Percentiles rank a stretch among this genome's conserved stretches.
These are phyloP conservation scores for Dendrocalamus sinicus DNA, from an alignment of 176 grass and related monocot genomes.

Conservation along the genomic window DNA sequence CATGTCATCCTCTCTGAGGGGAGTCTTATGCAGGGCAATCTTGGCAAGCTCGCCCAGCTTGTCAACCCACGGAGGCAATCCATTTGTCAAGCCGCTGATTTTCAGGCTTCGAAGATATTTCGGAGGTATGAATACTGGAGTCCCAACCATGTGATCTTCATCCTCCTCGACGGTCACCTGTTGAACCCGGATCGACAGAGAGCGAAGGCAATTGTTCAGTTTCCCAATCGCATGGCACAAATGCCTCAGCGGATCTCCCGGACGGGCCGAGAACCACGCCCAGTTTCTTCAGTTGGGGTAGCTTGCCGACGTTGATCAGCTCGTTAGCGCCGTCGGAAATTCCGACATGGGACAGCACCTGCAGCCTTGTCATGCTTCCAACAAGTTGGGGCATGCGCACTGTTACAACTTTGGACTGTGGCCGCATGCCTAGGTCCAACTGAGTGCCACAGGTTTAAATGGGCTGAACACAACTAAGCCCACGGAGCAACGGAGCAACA, in stretches of 20 bases:
- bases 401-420: no score
- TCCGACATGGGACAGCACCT: no score
- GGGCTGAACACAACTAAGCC: no score
- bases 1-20: background rate
- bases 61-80: background rate
- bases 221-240: background rate
- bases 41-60: background rate
- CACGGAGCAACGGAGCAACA: no score
- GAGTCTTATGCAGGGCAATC: conserved; percentile 9
- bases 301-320: background rate
- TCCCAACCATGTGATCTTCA: no score
- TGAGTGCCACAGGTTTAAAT: no score
- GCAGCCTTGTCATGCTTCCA: no score
- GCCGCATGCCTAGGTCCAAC: no score
- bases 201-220: background rate
- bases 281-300: background rate
- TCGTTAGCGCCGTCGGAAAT: background rate
- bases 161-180: no score
- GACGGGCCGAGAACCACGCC: no score
- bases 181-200: background rate
- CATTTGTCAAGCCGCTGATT: background rate
- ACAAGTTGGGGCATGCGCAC: no score
- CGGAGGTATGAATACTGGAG: background rate
- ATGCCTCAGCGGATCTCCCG: no score
- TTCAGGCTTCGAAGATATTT: background rate